phyloP scores from a whole-genome alignment of 2,329 filamentous ascomycete genomes.

The Talaromyces sp. region DNA sequence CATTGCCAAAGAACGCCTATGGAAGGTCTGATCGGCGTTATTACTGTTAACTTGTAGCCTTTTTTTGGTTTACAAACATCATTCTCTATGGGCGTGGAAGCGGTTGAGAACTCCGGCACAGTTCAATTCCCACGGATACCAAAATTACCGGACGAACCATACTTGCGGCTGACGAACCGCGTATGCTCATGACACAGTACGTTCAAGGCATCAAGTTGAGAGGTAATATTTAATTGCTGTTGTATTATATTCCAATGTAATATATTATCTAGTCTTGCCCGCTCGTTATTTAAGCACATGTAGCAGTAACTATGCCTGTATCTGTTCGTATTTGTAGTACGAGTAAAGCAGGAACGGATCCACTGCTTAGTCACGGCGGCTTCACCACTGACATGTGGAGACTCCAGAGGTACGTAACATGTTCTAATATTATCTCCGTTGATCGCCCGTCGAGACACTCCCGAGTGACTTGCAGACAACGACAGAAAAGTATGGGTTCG shows the following conservation, averaged over 20 bases:
- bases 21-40: background rate
- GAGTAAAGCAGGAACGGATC: background rate
- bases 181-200: background rate
- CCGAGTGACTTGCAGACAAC: background rate
- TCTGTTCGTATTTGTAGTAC: no score
- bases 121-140: background rate
- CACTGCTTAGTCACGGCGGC: background rate
- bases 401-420: no score
- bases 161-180: background rate
- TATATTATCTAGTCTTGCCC: no score
- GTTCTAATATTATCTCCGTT: background rate
- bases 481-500: slow-evolving; percentile 3
- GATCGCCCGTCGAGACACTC: background rate
- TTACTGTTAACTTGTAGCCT: no score
- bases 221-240: background rate
- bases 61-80: no score
- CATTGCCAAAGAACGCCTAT: background rate
- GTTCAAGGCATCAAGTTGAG: background rate
- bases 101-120: background rate
- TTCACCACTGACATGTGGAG: no score
- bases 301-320: no score
- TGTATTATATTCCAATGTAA: no score
- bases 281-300: no score
- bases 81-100: background rate
- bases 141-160: background rate